Base-by-base conservation (phyloP, 139 green algal species). In the Chlorella vulgaris region DNA sequence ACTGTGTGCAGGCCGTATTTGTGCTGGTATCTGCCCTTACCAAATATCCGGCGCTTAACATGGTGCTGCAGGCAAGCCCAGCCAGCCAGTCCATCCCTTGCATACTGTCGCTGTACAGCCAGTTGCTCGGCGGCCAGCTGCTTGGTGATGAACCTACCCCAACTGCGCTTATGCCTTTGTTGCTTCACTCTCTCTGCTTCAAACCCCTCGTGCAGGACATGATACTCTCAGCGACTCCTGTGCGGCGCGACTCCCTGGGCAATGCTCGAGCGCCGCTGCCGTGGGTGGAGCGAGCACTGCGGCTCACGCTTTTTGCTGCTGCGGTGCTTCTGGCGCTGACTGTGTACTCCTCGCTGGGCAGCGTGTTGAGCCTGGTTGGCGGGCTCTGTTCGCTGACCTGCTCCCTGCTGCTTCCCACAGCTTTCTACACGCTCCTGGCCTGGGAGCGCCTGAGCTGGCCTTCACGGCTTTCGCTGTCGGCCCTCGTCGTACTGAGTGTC, bases 331-430 rank as follows among this genome's bases (percentile, higher is more conserved):
- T 69, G 1, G 43, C 77, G 0, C 55, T 74, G 18, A 33, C 26
- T 13, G 65, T 35, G 0, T 76, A 74, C 65, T 13, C 31, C 26
- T 26, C 22, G 10, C 43, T 74, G 63, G 63, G 50, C 42, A n/a
- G n/a, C 4, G 66, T 65, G 10, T 31, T 83, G 35, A 66, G 47
- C 65, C 62, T 91, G 71, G 40, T 91, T 36, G 84, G 86, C 15
- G 84, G 81, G 29, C 42, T 85, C 36, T 88, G 81, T 81, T 84
- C 78, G 24, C 86, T 93, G 7, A 80, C 55, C 33, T 88, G 75
- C 69, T 88, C 80, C 5, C 78, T 93, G 8, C 66, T 93, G 35
- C 63, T 93, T 58, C 89, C 89, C 5, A 74, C 69, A 18, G 62
- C 77, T 8, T 88, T 88, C 21, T 93, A 83, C 65, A 26, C 78